A percentile compares a stretch with the other conserved stretches of the same genome.
phyloP scores from a whole-genome alignment of 345 rosid species.

The Gossypium bickii region DNA sequence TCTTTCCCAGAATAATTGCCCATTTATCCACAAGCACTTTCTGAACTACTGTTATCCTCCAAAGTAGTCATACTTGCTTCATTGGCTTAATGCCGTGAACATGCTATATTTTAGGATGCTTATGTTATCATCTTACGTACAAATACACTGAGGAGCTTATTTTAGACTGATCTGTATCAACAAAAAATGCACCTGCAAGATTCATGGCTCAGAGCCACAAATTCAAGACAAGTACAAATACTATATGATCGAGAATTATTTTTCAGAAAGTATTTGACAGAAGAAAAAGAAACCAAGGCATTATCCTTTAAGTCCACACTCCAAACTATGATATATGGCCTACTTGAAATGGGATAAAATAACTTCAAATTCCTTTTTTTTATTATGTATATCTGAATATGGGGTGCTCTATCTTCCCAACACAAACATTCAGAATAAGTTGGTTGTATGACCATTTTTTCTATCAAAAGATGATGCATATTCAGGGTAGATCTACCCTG shows the following conservation, averaged over 20 bases:
- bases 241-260: neutral
- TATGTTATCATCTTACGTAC: neutral
- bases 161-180: neutral
- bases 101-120: neutral
- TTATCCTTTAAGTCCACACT: neutral
- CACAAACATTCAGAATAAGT: neutral
- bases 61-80: neutral
- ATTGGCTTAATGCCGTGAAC: constrained; percentile 1
- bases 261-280: neutral
- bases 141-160: neutral
- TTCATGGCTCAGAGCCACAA: neutral
- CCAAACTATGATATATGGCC: constrained; percentile 2
- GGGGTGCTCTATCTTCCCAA: neutral
- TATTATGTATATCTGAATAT: neutral
- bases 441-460: neutral
- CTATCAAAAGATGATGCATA: neutral
- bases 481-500: neutral
- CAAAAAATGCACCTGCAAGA: neutral
- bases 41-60: neutral
- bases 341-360: neutral
- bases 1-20: neutral
- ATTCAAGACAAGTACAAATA: neutral
- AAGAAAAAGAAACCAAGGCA: neutral
- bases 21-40: neutral
- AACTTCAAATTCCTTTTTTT: neutral